These are phyloP conservation scores for Myxozyma lipomycoides DNA, from an alignment of 805 yeast genomes.

Conservation along the genomic window DNA sequence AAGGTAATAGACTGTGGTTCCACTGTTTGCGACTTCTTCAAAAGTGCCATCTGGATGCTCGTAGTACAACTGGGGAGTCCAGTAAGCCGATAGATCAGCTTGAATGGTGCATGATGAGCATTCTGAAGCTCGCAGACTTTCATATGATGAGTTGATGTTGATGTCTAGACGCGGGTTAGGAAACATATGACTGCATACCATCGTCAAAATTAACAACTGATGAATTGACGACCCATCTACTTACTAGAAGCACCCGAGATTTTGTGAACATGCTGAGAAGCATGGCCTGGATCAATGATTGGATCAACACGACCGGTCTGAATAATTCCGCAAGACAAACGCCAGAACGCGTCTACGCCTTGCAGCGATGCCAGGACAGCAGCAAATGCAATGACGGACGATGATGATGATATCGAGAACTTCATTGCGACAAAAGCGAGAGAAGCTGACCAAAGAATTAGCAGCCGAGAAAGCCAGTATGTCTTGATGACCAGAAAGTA, in stretches of 20 bases:
- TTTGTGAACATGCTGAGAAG: constrained; percentile 5
- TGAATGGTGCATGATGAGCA: constrained; percentile 5
- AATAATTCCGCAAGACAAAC: constrained; percentile 41
- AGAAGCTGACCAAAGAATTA: too few species aligned
- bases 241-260: constrained; percentile 2
- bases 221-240: background rate
- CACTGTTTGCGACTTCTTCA: constrained; percentile 1
- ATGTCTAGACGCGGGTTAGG: background rate
- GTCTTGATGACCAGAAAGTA: too few species aligned
- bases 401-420: too few species aligned
- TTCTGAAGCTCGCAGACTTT: background rate
- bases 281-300: constrained; percentile 4
- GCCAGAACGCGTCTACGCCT: constrained; percentile 51
- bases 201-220: background rate
- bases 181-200: too few species aligned
- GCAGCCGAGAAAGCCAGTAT: too few species aligned
- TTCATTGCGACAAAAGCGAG: too few species aligned
- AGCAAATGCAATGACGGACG: too few species aligned
- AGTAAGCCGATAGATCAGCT: constrained; percentile 8
- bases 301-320: constrained; percentile 6
- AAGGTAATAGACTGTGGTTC: constrained; percentile 6
- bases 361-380: background rate
- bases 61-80: constrained; percentile 7
- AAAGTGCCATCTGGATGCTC: constrained; percentile 1
- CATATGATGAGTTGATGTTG: background rate